Evolutionary conservation across 2,329 filamentous ascomycete genomes (phyloP).

Genomic region (Cercospora sojina): DNA sequence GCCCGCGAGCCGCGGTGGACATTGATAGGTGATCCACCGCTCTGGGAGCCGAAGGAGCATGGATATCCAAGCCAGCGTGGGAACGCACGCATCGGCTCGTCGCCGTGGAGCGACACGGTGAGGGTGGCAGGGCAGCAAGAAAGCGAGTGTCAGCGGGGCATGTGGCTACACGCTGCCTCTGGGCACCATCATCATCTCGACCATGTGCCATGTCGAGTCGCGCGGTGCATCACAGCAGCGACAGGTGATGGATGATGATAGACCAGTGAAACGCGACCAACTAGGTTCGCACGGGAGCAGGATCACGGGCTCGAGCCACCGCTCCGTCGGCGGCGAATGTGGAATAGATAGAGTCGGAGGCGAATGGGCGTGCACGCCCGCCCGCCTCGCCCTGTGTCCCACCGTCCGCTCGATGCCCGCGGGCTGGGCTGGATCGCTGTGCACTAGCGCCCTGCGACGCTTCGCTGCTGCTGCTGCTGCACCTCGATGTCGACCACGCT

Average conservation of each 20-base stretch:
- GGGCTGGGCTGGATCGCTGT: conserved; percentile 22
- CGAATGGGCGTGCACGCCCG: conserved; percentile 3
- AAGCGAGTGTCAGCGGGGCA: neutral
- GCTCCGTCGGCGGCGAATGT: conserved; percentile 17
- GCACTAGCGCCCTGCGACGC: conserved; percentile 20
- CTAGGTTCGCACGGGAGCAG: conserved; percentile 17
- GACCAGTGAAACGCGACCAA: conserved; percentile 10
- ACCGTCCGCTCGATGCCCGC: conserved; percentile 13
- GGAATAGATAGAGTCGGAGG: conserved; percentile 17
- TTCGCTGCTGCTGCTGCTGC: conserved; percentile 16
- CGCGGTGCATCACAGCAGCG: neutral
- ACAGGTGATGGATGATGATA: neutral
- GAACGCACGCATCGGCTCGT: neutral
- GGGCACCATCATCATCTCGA: neutral
- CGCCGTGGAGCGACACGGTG: neutral
- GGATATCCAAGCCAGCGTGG: conserved; percentile 2
- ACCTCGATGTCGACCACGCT: conserved; percentile 13
- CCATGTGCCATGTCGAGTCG: neutral
- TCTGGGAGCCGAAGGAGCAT: conserved; percentile 10
- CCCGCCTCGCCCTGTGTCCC: conserved; percentile 15
- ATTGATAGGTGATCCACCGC: conserved; percentile 13
- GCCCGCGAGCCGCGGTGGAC: conserved; percentile 1
- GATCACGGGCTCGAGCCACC: conserved; percentile 13
- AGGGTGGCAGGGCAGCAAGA: no score
- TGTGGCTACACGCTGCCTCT: neutral